Evolutionary conservation across 352 stramenopile genomes (phyloP), one percentile per base, ranked within the genome.

Genomic region (Phytophthora citricola): DNA sequence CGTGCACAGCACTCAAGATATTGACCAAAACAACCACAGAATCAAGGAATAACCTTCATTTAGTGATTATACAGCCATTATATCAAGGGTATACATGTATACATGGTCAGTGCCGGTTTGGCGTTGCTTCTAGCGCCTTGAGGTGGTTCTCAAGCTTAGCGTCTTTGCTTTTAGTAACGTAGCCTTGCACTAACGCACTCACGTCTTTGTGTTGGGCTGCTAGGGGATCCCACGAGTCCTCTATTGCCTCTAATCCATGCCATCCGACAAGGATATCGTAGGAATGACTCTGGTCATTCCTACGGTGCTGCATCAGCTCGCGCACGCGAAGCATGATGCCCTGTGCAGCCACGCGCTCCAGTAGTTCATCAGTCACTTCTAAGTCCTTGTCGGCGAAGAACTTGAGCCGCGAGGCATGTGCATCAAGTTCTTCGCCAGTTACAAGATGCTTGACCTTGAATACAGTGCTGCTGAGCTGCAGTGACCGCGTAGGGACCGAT

Each of bases 141-240:
- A 66, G 12, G 9, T 55, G 31, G n/a, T n/a, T 2, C 22, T 67
- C 34, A 2, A 52, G 26, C 51, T 60, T 55, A 5, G 22, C 9
- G 32, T 51, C 58, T 27, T 61, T 51, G 17, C 22, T n/a, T 45
- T 15, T 38, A 22, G 43, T 50, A 60, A 58, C 36, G 40, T 58
- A 63, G 3, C 7, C 26, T 58, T 54, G 44, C 10, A 69, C 52
- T 15, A 63, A 49, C 31, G 52, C 10, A 59, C 36, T 47, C 45
- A 63, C 45, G 39, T 57, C 44, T 34, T 68, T 68, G 52, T 57
- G 17, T 27, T 63, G 7, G 14, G 9, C 24, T 11, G 22, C 9
- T 14, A 69, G 38, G 48, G 47, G 62, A 53, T 70, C 62, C 47
- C 54, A 65, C 22, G 48, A 70, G 34, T 66, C 55, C 48, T 71